phyloP scores from a whole-genome alignment of 2,329 filamentous ascomycete species.

The Verticillium tricorpus region DNA sequence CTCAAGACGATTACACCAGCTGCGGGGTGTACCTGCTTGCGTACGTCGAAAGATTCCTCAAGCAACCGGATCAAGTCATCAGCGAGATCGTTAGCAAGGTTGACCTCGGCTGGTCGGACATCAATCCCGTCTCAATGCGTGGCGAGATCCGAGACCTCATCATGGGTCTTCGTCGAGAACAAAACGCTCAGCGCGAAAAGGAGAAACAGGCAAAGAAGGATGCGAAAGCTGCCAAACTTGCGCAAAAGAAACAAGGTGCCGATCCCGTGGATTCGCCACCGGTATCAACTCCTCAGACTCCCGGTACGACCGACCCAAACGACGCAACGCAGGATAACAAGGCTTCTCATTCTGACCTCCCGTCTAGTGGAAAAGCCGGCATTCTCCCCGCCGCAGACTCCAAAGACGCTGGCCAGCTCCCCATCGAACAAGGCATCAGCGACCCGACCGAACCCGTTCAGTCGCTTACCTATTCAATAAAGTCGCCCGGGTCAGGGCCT shows the following conservation, averaged over 20 bases:
- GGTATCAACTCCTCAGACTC: not conserved
- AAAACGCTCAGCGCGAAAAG: slow-evolving; percentile 38
- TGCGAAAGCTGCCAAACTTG: slow-evolving; percentile 19
- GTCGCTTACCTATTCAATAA: not conserved
- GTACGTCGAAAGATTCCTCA: slow-evolving; percentile 79
- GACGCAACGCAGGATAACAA: not conserved
- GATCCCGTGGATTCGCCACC: not conserved
- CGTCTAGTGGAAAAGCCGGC: not conserved
- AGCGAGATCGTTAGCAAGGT: slow-evolving; percentile 60
- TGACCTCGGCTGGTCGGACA: slow-evolving; percentile 36
- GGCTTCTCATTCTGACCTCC: not conserved
- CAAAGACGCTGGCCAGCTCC: not conserved
- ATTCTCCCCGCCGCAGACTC: not conserved
- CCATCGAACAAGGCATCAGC: not conserved
- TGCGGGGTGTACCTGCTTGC: slow-evolving; percentile 84
- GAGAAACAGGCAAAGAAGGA: slow-evolving; percentile 31
- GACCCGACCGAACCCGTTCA: not conserved
- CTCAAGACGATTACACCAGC: slow-evolving; percentile 80
- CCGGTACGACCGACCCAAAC: slow-evolving; percentile 2
- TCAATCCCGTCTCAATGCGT: slow-evolving; percentile 59
- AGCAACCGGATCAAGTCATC: slow-evolving; percentile 67
- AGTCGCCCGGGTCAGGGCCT: not conserved
- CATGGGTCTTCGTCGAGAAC: slow-evolving; percentile 55
- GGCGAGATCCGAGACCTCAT: slow-evolving; percentile 62
- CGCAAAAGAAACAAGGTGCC: slow-evolving; percentile 1